A percentile compares a stretch with the other conserved stretches of the same genome.
Evolutionary conservation across 345 rosid genomes (phyloP).

Genomic region (Melaleuca quinquenervia): DNA sequence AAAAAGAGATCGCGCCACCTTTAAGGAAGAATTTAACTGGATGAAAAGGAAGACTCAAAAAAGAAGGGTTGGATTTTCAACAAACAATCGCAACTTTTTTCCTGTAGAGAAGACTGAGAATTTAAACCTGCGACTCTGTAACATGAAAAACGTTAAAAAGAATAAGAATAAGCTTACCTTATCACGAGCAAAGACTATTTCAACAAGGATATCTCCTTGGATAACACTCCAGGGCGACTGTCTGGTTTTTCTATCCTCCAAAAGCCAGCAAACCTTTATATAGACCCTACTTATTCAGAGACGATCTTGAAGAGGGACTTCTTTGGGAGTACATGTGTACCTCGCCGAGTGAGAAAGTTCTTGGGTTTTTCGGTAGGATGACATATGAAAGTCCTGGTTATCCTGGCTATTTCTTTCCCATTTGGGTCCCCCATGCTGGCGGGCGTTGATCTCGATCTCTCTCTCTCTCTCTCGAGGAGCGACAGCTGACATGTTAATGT

Average conservation of each 20-base stretch:
- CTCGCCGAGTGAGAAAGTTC: neutral
- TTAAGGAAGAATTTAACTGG: neutral
- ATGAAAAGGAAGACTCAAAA: neutral
- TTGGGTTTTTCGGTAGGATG: neutral
- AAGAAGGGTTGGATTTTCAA: neutral
- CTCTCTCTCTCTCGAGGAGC: neutral
- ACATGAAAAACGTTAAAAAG: neutral
- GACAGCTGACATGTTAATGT: neutral
- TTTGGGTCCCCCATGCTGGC: neutral
- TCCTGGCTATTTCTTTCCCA: neutral
- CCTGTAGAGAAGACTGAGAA: neutral
- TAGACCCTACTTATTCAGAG: neutral
- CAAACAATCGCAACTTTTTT: neutral
- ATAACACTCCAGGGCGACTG: neutral
- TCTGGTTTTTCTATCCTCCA: neutral
- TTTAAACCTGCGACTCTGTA: neutral
- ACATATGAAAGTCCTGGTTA: neutral
- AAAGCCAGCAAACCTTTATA: neutral
- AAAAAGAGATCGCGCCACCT: neutral
- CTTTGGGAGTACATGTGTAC: neutral
- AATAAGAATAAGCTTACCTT: neutral
- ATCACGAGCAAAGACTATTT: neutral
- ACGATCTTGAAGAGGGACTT: neutral
- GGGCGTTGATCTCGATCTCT: neutral
- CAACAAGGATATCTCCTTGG: neutral